These are phyloP conservation scores for Hypomontagnella monticulosa DNA, from an alignment of 495 filamentous ascomycete species.

Conservation along the genomic window DNA sequence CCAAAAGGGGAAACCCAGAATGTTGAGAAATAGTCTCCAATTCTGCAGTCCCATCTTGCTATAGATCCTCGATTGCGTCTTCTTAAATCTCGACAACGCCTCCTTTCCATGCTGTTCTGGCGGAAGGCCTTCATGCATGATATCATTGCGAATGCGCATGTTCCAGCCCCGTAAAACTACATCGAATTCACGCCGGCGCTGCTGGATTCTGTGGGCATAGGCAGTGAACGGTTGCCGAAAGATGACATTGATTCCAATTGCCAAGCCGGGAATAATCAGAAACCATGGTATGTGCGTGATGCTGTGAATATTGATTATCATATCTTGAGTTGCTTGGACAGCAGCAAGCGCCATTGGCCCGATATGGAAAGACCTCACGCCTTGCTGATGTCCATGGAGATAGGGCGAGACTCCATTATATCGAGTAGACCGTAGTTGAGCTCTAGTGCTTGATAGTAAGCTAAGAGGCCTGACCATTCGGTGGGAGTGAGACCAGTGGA, in stretches of 20 bases:
- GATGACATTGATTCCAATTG: constrained; percentile 66
- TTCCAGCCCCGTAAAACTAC: constrained; percentile 65
- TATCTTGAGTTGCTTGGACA: constrained; percentile 60
- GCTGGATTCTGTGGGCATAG: constrained; percentile 57
- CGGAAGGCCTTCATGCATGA: constrained; percentile 33
- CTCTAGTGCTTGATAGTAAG: constrained; percentile 1
- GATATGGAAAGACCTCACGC: constrained; percentile 29
- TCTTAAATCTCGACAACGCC: constrained; percentile 39
- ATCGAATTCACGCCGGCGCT: constrained; percentile 55
- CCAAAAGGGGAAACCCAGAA: constrained; percentile 73
- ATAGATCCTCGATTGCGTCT: constrained; percentile 52
- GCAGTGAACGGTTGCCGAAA: constrained; percentile 68
- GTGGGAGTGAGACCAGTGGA: constrained; percentile 11
- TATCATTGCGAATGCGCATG: constrained; percentile 42
- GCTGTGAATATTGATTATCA: constrained; percentile 70
- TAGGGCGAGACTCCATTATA: neutral
- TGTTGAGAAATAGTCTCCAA: constrained; percentile 59
- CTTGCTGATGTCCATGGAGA: neutral
- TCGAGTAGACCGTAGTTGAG: constrained; percentile 6
- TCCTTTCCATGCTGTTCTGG: constrained; percentile 22
- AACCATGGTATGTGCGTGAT: constrained; percentile 73
- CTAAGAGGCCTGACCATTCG: constrained; percentile 20
- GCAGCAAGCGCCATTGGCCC: constrained; percentile 53
- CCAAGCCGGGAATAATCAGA: constrained; percentile 73
- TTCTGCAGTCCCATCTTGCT: constrained; percentile 56